Evolutionary conservation across 495 filamentous ascomycete species (phyloP), one percentile per base, ranked within the genome.

Genomic region (Penicillium pulvis): DNA sequence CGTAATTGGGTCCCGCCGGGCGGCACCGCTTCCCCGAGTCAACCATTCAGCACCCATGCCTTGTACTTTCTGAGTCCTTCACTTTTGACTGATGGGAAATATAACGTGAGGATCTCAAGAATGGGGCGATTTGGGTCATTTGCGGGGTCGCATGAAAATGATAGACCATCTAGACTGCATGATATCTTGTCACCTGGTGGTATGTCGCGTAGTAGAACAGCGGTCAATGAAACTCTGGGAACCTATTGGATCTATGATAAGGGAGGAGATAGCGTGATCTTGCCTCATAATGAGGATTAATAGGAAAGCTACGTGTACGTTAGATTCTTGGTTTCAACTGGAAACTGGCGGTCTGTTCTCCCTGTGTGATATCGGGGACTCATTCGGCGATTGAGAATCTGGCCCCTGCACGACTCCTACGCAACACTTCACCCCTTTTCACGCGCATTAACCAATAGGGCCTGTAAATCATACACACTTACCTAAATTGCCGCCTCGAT

Each of bases 341-440:
- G n/a, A 33, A 51, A 51, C 26, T 51, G 48, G 48, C 48, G 48
- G 49, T 39, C 49, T 36, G 49, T 16, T 52, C 49, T 39, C 35
- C 7, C 16, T 41, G 39, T 52, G 35, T 52, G 30, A 52, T 52
- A n/a, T 52, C 49, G 33, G 49, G 49, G 31, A 23, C 31, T 35
- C 47, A 57, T 42, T 57, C 55, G 55, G 46, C 55, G 55, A 57
- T 57, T 51, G 55, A 51, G 23, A 44, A 39, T 4, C 19, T 52
- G 49, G 49, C 35, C 49, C 49, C 30, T 52, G 49, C 49, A 11
- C 23, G 7, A 8, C 43, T 24, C 43, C 23, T 24, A 23, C 44
- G 44, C 44, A 26, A 47, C 44, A 47, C 12, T 24, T 47, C 10
- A 12, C 19, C 44, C 44, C 44, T 16, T 14, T 47, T 47, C 24